Base-by-base conservation (phyloP, 495 filamentous ascomycete genomes). In the Tuber brumale region DNA sequence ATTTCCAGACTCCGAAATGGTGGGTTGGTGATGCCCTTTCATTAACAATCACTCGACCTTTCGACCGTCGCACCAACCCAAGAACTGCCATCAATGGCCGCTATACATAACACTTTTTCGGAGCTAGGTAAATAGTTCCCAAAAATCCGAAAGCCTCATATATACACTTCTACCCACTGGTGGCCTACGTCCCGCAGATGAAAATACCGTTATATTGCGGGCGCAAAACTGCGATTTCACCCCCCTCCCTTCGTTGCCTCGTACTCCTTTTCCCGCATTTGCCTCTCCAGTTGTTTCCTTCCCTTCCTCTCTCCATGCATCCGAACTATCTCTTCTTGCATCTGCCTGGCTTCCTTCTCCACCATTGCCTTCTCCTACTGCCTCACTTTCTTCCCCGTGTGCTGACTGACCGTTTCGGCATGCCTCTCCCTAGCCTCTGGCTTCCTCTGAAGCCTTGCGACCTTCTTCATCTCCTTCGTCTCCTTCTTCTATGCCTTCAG, bases 401-500 rank as follows among this genome's bases (percentile, higher is more conserved):
- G 21, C 19, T 7, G 21, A 3, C 21, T 23, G 5, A 51, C 6
- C 19, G 23, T 51, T 23, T 51, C 4, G 2, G 18, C 46, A 51
- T 51, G 46, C 46, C 1, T 51, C 46, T 21, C 46, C 18, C 18
- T 51, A 51, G 21, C 46, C 19, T 51, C 19, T 19, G 7, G 46
- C 46, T 51, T 51, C 3, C 4, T 21, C 19, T 51, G 5, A 51
- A 51, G 19, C 46, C 46, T 51, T 23, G 18, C 46, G 21, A 51
- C 19, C 21, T 51, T 51, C 46, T 23, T 51, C 18, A 4, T 4
- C 46, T 51, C 46, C 21, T 23, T 23, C 46, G 21, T 10, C 46
- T 69, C 42, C 27, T 31, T 66, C 39, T 51, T 72, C 78, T 82
- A 3, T 3, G 3, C 8, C 69, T 37, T 19, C 19, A 70, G 21